Conservation (phyloP, 2,329 filamentous ascomycete species). For the Colletotrichum plurivorum region DNA sequence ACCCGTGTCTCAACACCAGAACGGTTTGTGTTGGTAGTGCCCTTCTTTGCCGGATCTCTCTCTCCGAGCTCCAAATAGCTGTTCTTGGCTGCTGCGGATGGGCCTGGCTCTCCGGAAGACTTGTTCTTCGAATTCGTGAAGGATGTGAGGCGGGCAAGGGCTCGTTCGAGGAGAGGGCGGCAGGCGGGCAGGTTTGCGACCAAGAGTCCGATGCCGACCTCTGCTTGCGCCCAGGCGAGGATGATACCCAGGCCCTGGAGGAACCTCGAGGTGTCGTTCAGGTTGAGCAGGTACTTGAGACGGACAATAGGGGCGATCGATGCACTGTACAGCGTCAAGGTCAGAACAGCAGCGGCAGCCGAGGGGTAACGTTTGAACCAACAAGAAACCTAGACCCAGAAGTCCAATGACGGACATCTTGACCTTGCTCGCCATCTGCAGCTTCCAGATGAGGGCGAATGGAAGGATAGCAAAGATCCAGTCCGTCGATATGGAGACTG, state of each 20-base stretch:
- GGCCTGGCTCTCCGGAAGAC: constrained; percentile 20
- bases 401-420: constrained; percentile 33
- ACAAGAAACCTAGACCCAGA: constrained; percentile 35
- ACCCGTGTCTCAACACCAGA: constrained; percentile 32
- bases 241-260: constrained; percentile 28
- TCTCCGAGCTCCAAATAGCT: constrained; percentile 37
- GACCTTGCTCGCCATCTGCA: constrained; percentile 30
- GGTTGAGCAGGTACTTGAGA: constrained; percentile 32
- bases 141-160: constrained; percentile 29
- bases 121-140: constrained; percentile 36
- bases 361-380: not conserved
- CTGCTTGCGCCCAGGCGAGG: constrained; percentile 35
- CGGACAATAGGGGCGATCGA: constrained; percentile 36
- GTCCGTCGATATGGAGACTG: constrained; percentile 33
- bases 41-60: constrained; percentile 26
- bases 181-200: constrained; percentile 37
- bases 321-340: constrained; percentile 16
- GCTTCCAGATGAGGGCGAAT: constrained; percentile 34
- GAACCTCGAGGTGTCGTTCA: constrained; percentile 35
- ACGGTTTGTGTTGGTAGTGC: not conserved
- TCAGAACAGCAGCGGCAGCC: no score
- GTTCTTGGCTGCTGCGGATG: constrained; percentile 24
- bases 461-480: constrained; percentile 36
- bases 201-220: constrained; percentile 38
- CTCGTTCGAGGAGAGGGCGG: constrained; percentile 33